A percentile compares a stretch with the other conserved stretches of the same genome.
Conservation (phyloP, 2,329 filamentous ascomycete genomes). For the Claviceps sp. region DNA sequence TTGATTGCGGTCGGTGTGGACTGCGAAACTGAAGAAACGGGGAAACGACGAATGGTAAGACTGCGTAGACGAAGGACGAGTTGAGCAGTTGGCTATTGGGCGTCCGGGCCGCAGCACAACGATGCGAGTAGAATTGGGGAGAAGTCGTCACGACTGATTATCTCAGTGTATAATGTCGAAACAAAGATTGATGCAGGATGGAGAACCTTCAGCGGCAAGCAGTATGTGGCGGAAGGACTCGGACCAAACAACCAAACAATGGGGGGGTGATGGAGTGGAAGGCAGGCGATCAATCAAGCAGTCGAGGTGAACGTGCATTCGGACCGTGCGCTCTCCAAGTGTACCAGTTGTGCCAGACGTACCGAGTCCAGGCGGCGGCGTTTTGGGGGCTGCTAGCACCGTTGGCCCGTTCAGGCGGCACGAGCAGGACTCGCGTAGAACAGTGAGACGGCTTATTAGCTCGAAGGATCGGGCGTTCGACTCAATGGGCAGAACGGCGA, state of each 20-base stretch:
- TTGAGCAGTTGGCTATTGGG: neutral
- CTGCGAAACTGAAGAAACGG: neutral
- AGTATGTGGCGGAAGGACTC: slow-evolving; percentile 1
- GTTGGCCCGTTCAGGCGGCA: slow-evolving; percentile 4
- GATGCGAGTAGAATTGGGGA: neutral
- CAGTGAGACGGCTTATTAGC: slow-evolving; percentile 1
- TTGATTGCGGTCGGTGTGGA: neutral
- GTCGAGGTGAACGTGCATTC: neutral
- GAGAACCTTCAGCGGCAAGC: slow-evolving; percentile 1
- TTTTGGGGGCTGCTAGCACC: slow-evolving; percentile 3
- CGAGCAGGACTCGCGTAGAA: neutral
- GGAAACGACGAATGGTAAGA: too few species aligned
- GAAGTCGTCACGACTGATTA: neutral
- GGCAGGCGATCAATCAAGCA: neutral
- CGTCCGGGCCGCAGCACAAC: neutral
- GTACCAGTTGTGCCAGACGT: too few species aligned
- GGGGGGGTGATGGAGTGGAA: neutral
- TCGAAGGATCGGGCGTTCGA: slow-evolving; percentile 2
- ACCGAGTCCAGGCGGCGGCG: slow-evolving; percentile 1
- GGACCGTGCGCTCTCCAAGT: neutral
- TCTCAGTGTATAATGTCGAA: neutral
- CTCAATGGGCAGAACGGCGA: neutral
- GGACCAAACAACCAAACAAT: neutral
- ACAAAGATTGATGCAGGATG: neutral
- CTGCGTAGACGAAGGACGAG: neutral